phyloP scores from a whole-genome alignment of 2,329 filamentous ascomycete species.

The Aschersonia sp. region DNA sequence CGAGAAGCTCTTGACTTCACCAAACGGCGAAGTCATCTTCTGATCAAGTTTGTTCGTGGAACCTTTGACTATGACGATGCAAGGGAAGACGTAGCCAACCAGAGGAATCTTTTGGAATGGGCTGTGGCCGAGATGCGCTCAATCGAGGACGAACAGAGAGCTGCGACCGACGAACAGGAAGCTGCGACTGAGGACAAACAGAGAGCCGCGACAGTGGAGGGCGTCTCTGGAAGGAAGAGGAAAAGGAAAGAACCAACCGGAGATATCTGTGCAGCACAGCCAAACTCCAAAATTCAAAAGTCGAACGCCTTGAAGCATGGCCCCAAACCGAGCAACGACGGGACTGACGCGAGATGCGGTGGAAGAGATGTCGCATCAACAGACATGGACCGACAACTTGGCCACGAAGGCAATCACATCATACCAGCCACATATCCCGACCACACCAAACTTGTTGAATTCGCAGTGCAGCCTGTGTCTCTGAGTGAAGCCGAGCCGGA shows the following conservation, averaged over 20 bases:
- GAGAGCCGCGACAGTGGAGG: not conserved
- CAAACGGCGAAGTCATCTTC: not conserved
- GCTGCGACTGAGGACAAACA: constrained; percentile 10
- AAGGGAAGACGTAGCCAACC: constrained; percentile 7
- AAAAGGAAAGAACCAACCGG: not conserved
- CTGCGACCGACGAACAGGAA: not conserved
- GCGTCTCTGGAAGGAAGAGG: not conserved
- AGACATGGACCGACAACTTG: not conserved
- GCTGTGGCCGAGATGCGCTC: constrained; percentile 10
- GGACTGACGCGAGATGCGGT: not conserved
- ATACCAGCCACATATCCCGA: not conserved
- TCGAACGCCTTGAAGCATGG: not conserved
- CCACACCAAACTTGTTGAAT: not conserved
- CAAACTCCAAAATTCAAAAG: constrained; percentile 1
- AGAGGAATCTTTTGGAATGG: constrained; percentile 11
- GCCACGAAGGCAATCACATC: not conserved
- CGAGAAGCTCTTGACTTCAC: not conserved
- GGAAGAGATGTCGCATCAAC: not conserved
- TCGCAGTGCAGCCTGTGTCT: not conserved
- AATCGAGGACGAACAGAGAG: constrained; percentile 9
- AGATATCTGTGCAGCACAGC: not conserved
- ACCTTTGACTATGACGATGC: constrained; percentile 3
- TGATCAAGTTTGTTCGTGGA: constrained; percentile 3
- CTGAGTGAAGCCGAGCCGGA: not conserved
- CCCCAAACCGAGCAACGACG: not conserved